Base-by-base conservation (phyloP, 306 rosid species). In the Argentina anserina region DNA sequence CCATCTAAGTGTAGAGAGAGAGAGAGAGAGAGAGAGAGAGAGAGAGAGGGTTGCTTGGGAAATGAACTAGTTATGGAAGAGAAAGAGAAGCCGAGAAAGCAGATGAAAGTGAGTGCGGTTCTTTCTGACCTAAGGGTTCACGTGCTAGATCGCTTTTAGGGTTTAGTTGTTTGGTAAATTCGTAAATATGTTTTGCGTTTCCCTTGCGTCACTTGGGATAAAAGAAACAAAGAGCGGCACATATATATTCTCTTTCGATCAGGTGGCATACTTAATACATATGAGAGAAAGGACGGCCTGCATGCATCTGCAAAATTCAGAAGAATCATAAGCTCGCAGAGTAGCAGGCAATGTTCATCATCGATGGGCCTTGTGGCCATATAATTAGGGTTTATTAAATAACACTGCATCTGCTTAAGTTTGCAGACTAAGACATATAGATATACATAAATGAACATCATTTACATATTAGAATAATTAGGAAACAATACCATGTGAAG, bases 51-150 rank as follows among this genome's bases (percentile, higher is more conserved):
- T 52, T 76, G 82, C 77, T 43, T 23, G 56, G 47, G 50, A 72
- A 70, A 37, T 55, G 49, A 34, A 37, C 56, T 63, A 41, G 11
- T 69, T 21, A 69, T 49, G 29, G 73, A 29, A 20, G 60, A 68
- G 37, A 69, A 47, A 47, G 61, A 10, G 20, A 34, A 26, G 62
- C 34, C 34, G 62, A 3, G 31, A 56, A 28, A 14, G 21, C 20
- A 64, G 20, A n/a, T 28, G 64, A 75, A 42, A 59, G 55, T 42
- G 59, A 31, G 74, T 76, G 70, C 67, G 64, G 39, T 60, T 74
- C 43, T 77, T 78, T 78, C 85, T 67, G 67, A 72, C 77, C 66
- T 36, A 65, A 60, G n/a, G 76, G 70, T 75, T 81, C 69, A 72
- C 73, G 20, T 67, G 15, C 75, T 60, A 33, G 41, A 9, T 41